phyloP scores from a whole-genome alignment of 768 basidiomycete species.

The Suillus plorans region DNA sequence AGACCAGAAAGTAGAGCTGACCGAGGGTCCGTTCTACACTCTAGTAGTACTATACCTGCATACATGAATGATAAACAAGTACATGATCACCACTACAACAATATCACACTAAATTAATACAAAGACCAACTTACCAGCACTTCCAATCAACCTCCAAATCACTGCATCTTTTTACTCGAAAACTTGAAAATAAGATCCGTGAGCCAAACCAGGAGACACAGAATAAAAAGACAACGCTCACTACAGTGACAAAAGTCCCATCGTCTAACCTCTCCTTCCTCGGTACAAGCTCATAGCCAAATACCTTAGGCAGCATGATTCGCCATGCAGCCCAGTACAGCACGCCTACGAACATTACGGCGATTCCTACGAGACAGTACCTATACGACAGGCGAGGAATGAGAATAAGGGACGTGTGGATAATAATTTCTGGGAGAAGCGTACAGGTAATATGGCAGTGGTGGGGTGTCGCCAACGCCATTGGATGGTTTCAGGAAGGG shows the following conservation, averaged over 20 bases:
- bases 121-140: neutral
- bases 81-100: neutral
- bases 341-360: conserved; percentile 43
- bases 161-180: conserved; percentile 8
- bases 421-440: neutral
- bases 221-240: conserved; percentile 26
- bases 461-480: conserved; percentile 57
- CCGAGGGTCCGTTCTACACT: too few relatives aligned
- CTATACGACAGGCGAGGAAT: conserved; percentile 20
- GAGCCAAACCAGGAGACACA: neutral
- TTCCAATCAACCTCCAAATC: neutral
- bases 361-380: conserved; percentile 56
- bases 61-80: too few relatives aligned
- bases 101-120: neutral
- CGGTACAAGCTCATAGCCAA: conserved; percentile 48
- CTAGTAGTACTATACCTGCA: too few relatives aligned
- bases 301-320: conserved; percentile 45
- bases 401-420: neutral
- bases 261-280: conserved; percentile 48
- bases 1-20: too few relatives aligned
- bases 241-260: conserved; percentile 54
- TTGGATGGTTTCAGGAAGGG: conserved; percentile 57
- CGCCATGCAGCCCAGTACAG: conserved; percentile 59
- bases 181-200: conserved; percentile 4
- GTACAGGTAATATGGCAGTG: conserved; percentile 57